Percentiles rank a stretch among this genome's conserved stretches.
These are phyloP conservation scores for Tetrapisispora pingtungensis DNA, from an alignment of 805 yeast genomes.

Conservation along the genomic window DNA sequence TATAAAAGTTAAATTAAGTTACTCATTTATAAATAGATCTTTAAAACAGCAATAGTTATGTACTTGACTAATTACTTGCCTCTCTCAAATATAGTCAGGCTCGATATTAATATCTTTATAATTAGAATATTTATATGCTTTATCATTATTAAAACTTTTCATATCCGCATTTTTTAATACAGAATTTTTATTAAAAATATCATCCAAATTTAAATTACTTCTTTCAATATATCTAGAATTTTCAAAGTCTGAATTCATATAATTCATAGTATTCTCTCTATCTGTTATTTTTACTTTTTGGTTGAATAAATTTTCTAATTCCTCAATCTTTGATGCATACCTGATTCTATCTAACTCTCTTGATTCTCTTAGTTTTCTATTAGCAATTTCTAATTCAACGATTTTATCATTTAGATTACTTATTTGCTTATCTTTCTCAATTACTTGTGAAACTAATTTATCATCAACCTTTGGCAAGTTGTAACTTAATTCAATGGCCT, in stretches of 20 bases:
- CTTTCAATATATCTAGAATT: not conserved
- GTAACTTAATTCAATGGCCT: conserved; percentile 8
- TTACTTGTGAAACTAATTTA: conserved; percentile 15
- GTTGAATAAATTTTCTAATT: conserved; percentile 18
- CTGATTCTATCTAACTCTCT: conserved; percentile 4
- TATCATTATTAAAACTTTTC: not conserved
- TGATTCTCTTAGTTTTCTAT: conserved; percentile 1
- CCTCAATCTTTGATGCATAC: conserved; percentile 22
- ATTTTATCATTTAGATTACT: conserved; percentile 22
- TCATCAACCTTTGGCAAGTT: conserved; percentile 18
- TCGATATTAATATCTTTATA: not conserved
- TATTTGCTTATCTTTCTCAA: conserved; percentile 22
- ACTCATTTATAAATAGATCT: no score
- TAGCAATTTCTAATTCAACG: not conserved
- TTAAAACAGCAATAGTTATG: no score
- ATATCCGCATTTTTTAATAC: not conserved
- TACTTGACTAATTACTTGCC: no score
- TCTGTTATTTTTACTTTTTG: not conserved
- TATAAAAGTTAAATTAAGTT: no score
- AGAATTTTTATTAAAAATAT: conserved; percentile 1
- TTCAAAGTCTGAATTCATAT: not conserved
- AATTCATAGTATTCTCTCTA: not conserved
- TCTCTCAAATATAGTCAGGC: not conserved
- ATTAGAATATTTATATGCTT: not conserved
- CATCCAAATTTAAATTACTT: not conserved